These are phyloP conservation scores for Eremochloa ophiuroides DNA, from an alignment of 176 grass and related monocot genomes.

Conservation along the genomic window DNA sequence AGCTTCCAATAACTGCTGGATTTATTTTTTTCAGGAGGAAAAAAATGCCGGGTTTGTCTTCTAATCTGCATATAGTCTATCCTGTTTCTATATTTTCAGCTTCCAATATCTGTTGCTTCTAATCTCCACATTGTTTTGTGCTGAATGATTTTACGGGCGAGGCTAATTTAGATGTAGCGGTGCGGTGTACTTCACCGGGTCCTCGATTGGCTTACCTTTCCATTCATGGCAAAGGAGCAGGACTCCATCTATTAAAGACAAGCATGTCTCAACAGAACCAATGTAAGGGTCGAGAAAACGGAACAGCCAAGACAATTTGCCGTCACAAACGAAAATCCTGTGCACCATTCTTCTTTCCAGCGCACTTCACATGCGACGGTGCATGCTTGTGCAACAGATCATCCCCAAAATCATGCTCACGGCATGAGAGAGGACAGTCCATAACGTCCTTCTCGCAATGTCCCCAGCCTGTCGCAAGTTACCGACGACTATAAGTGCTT, in stretches of 20 bases:
- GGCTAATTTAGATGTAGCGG: too few species aligned
- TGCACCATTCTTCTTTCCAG: conserved; percentile 20
- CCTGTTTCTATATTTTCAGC: too few species aligned
- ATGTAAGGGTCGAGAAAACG: not conserved
- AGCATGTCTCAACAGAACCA: not conserved
- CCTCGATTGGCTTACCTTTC: not conserved
- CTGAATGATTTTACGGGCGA: too few species aligned
- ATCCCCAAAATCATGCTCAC: conserved; percentile 15
- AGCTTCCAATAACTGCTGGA: not conserved
- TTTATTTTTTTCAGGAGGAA: not conserved
- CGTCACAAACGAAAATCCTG: not conserved
- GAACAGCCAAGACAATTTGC: not conserved
- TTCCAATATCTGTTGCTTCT: too few species aligned
- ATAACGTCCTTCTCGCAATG: conserved; percentile 19
- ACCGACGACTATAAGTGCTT: not conserved
- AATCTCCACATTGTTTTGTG: too few species aligned
- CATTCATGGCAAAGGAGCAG: not conserved
- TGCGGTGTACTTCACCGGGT: too few species aligned
- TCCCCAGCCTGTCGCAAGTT: not conserved
- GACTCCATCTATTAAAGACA: not conserved
- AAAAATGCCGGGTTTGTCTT: not conserved
- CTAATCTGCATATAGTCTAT: not conserved
- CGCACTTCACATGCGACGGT: conserved; percentile 19
- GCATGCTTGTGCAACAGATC: conserved; percentile 31
- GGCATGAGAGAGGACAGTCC: conserved; percentile 25